Evolutionary conservation across 2,329 filamentous ascomycete genomes (phyloP), one percentile per base, ranked within the genome.

Genomic region (Colletotrichum echinochloae): DNA sequence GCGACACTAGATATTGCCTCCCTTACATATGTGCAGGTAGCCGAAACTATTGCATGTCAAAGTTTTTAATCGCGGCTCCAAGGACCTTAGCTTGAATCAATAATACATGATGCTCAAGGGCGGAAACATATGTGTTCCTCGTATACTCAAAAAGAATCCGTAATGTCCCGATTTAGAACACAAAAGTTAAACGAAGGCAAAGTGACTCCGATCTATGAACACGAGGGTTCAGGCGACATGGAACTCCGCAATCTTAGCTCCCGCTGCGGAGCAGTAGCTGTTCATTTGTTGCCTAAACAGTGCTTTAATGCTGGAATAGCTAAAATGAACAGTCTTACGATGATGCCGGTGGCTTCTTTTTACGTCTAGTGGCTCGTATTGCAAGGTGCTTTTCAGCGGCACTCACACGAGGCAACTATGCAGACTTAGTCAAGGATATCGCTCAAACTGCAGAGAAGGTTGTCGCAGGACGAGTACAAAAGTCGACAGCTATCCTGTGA

Each of bases 231-330:
- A 51, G 48, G 33, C 33, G 9, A n/a, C 33, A 56, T 33, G 54
- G 54, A 56, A 39, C 20, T 56, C 54, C 54, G 54, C 54, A 39
- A 6, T 8, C 33, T n/a, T 20, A 39, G 33, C 54, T 56, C 33
- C 33, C 33, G n/a, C 54, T 16, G 12, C 3, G 54, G 54, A 23
- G n/a, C 54, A 23, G 12, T 16, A 3, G 33, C 52, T 20, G 5
- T 20, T 26, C 20, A 26, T 7, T 18, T 26, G 7, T 39, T 2
- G 23, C n/a, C 14, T 37, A 23, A 14, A 8, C 11, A 5, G 7
- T 26, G 20, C 14, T 14, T 23, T 1, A 26, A 18, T 5, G 20
- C n/a, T 12, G 12, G 11, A 23, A 39, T 56, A n/a, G 20, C 26
- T 14, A 2, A 3, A 55, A 12, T 11, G 14, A 5, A 26, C 23